Evolutionary conservation across 768 basidiomycete genomes (phyloP).

Genomic region (Gymnopilus junonius): DNA sequence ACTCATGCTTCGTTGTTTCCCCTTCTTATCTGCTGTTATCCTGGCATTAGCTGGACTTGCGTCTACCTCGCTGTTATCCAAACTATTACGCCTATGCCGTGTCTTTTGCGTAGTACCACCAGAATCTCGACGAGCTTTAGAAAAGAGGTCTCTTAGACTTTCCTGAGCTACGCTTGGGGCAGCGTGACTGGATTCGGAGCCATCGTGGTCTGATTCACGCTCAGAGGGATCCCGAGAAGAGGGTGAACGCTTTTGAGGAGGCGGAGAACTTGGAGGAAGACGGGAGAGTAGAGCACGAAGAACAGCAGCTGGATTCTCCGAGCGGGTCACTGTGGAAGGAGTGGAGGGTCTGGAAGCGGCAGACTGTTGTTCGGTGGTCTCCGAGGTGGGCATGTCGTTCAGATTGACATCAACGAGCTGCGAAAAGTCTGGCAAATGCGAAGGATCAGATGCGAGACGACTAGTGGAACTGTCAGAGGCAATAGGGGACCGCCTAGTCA

Average conservation of each 20-base stretch:
- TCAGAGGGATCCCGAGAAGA: slow-evolving; percentile 44
- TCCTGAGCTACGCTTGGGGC: slow-evolving; percentile 56
- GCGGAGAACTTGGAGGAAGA: slow-evolving; percentile 42
- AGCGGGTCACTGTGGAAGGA: slow-evolving; percentile 23
- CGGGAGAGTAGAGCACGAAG: slow-evolving; percentile 65
- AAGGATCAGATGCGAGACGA: slow-evolving; percentile 35
- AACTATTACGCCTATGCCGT: slow-evolving; percentile 51
- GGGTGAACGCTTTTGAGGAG: slow-evolving; percentile 19
- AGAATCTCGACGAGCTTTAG: slow-evolving; percentile 65
- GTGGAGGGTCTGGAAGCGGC: slow-evolving; percentile 42
- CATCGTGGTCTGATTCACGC: slow-evolving; percentile 63
- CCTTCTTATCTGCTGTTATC: slow-evolving; percentile 47
- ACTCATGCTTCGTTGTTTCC: slow-evolving; percentile 62
- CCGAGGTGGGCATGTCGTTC: slow-evolving; percentile 30
- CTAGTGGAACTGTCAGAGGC: slow-evolving; percentile 31
- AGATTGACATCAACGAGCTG: slow-evolving; percentile 31
- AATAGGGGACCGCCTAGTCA: slow-evolving; percentile 33
- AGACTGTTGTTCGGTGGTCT: slow-evolving; percentile 34
- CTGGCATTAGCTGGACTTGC: slow-evolving; percentile 49
- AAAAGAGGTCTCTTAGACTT: slow-evolving; percentile 68
- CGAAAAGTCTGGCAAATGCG: slow-evolving; percentile 39
- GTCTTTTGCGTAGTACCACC: slow-evolving; percentile 66
- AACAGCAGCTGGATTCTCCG: slow-evolving; percentile 57
- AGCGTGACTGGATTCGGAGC: slow-evolving; percentile 40
- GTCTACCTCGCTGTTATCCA: slow-evolving; percentile 64